Conservation (phyloP, 495 filamentous ascomycete species). For the Lasiosphaeria miniovina region DNA sequence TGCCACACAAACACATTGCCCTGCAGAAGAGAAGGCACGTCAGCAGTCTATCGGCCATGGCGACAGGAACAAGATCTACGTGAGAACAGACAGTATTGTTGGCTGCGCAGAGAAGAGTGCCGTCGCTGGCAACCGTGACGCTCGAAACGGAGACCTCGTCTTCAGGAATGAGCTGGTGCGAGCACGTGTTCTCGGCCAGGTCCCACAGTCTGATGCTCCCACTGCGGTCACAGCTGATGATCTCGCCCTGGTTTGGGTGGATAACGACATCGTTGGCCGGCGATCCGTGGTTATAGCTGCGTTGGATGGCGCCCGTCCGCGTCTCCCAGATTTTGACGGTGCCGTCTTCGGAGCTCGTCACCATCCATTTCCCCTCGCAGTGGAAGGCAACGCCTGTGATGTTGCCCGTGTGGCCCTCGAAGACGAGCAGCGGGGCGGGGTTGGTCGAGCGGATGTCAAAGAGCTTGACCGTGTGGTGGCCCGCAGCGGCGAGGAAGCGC, state of each 20-base stretch:
- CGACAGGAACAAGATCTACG: background rate
- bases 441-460: conserved; percentile 98
- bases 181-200: conserved; percentile 92
- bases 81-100: conserved; percentile 70
- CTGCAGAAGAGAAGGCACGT: conserved; percentile 40
- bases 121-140: conserved; percentile 94
- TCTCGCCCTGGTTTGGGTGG: conserved; percentile 95
- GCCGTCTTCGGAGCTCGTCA: conserved; percentile 95
- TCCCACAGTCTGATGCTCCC: conserved; percentile 97
- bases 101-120: conserved; percentile 88
- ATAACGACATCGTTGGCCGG: conserved; percentile 96
- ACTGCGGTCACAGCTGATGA: conserved; percentile 90
- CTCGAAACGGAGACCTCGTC: conserved; percentile 90
- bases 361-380: conserved; percentile 99
- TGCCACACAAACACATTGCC: conserved; percentile 97
- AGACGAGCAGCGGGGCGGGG: conserved; percentile 83
- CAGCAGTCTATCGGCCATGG: background rate
- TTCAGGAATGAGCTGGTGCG: conserved; percentile 93
- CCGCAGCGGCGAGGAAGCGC: conserved; percentile 89
- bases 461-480: conserved; percentile 91
- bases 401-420: conserved; percentile 93
- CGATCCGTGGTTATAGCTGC: conserved; percentile 83
- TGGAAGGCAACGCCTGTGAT: conserved; percentile 96
- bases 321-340: conserved; percentile 99
- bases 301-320: conserved; percentile 77